These are phyloP conservation scores for Didymella glomerata DNA, from an alignment of 2,329 filamentous ascomycete genomes.

Conservation along the genomic window DNA sequence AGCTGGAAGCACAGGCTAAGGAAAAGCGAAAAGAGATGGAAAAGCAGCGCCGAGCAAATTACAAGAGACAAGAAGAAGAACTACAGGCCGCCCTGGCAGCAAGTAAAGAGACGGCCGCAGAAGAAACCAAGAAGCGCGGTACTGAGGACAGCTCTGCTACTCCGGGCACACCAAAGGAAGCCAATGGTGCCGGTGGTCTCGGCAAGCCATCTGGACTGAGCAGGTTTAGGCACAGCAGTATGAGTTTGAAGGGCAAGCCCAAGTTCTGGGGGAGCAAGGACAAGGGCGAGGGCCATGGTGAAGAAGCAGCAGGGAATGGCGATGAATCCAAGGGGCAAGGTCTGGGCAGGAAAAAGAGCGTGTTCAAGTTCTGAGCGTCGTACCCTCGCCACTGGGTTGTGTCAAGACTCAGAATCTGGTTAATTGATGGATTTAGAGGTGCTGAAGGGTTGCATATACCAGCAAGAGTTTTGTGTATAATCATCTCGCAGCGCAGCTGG, in stretches of 20 bases:
- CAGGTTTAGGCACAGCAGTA: slow-evolving; percentile 75
- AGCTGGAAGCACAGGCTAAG: slow-evolving; percentile 57
- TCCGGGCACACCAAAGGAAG: slow-evolving; percentile 24
- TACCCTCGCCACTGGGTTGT: background rate
- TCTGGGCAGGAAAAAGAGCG: slow-evolving; percentile 76
- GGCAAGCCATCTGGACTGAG: slow-evolving; percentile 59
- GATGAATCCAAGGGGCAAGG: slow-evolving; percentile 66
- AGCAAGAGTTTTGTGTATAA: background rate
- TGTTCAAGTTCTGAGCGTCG: slow-evolving; percentile 43
- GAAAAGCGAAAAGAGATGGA: slow-evolving; percentile 60
- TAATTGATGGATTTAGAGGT: background rate
- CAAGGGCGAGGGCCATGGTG: slow-evolving; percentile 40
- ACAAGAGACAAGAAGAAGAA: slow-evolving; percentile 68
- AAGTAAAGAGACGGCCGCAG: slow-evolving; percentile 69
- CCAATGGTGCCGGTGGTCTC: slow-evolving; percentile 52
- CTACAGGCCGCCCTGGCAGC: slow-evolving; percentile 70
- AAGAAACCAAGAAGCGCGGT: slow-evolving; percentile 48
- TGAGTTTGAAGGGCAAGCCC: slow-evolving; percentile 80
- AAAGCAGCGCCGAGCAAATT: slow-evolving; percentile 62
- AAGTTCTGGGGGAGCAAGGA: slow-evolving; percentile 67
- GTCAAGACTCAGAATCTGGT: background rate
- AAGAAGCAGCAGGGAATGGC: slow-evolving; percentile 17
- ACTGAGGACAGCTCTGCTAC: slow-evolving; percentile 14
- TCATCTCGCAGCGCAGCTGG: background rate
- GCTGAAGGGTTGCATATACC: background rate